Evolutionary conservation across 2,329 filamentous ascomycete species (phyloP).

Genomic region (Venturiaceae sp.): DNA sequence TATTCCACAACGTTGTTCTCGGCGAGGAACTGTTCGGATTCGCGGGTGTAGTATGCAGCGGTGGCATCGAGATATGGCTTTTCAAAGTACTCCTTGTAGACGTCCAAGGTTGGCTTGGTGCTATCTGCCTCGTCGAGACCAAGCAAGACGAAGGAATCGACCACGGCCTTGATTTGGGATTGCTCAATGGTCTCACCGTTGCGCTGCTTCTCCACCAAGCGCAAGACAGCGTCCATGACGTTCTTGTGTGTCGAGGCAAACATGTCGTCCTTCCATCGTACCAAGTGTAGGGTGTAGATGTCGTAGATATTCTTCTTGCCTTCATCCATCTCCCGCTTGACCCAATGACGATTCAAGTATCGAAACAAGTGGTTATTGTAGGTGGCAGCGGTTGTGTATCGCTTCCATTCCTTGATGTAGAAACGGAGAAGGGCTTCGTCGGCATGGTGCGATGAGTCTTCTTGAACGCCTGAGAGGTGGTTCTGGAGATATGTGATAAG

Average conservation of each 20-base stretch:
- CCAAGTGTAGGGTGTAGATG: conserved; percentile 92
- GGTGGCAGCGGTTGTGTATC: conserved; percentile 91
- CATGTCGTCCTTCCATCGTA: conserved; percentile 89
- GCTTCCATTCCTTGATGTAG: conserved; percentile 94
- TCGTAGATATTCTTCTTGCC: conserved; percentile 98
- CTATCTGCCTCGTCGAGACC: conserved; percentile 89
- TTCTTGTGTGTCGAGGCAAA: conserved; percentile 75
- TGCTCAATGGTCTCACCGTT: conserved; percentile 98
- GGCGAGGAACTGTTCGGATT: conserved; percentile 88
- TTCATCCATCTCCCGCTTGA: conserved; percentile 97
- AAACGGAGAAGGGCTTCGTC: conserved; percentile 86
- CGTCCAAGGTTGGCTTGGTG: conserved; percentile 88
- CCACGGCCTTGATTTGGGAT: conserved; percentile 90
- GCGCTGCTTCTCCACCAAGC: conserved; percentile 92
- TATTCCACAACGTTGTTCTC: conserved; percentile 98
- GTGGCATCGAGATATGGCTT: conserved; percentile 83
- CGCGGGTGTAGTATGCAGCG: conserved; percentile 74
- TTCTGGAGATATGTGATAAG: conserved; percentile 73
- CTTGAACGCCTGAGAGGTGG: conserved; percentile 64
- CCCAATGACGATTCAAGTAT: conserved; percentile 97
- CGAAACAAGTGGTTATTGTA: conserved; percentile 96
- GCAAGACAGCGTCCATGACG: conserved; percentile 91
- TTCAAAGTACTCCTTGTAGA: conserved; percentile 90
- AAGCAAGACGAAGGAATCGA: conserved; percentile 89
- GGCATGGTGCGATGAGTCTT: conserved; percentile 65